These are phyloP conservation scores for Talaromyces sp. DNA, from an alignment of 2,329 filamentous ascomycete species.

Conservation along the genomic window DNA sequence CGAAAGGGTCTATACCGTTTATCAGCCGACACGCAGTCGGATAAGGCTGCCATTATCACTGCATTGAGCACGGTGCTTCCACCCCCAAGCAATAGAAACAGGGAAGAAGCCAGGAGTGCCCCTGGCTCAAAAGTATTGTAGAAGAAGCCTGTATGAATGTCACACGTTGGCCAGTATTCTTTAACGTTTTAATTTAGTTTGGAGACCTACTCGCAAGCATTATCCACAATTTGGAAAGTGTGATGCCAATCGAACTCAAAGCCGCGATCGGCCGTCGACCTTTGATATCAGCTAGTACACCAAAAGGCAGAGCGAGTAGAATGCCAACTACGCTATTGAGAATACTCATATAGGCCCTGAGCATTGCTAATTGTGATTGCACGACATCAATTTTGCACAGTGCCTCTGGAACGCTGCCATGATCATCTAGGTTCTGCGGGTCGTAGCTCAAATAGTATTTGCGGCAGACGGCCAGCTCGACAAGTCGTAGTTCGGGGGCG, in stretches of 20 bases:
- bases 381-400: constrained; percentile 5
- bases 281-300: neutral
- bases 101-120: neutral
- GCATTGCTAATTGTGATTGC: constrained; percentile 1
- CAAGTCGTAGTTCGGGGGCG: neutral
- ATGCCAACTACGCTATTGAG: constrained; percentile 8
- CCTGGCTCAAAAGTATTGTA: constrained; percentile 7
- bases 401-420: constrained; percentile 1
- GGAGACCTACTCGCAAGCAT: neutral
- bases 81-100: neutral
- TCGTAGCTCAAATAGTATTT: too few relatives aligned
- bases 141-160: constrained; percentile 9
- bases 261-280: neutral
- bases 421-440: neutral
- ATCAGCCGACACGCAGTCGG: neutral
- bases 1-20: neutral
- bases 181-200: neutral
- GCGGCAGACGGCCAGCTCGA: too few relatives aligned
- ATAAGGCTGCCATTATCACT: constrained; percentile 2
- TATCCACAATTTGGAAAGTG: constrained; percentile 2
- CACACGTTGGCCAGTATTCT: neutral
- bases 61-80: neutral
- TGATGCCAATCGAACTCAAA: neutral
- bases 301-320: neutral
- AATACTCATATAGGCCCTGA: neutral